Conservation (phyloP, 371 early-diverging fungal species). For the Chytridium lagenaria region DNA sequence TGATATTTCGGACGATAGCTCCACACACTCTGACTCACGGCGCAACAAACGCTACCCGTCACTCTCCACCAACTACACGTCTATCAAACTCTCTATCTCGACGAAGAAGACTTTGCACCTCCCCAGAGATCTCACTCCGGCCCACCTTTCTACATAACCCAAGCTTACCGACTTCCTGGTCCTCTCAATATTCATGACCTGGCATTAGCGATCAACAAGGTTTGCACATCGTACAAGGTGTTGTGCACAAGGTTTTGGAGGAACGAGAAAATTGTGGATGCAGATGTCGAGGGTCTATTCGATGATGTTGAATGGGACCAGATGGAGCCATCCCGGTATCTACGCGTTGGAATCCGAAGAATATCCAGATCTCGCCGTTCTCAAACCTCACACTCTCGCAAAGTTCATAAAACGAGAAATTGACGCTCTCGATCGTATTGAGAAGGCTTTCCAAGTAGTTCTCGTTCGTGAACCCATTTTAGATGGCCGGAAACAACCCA, state of each 20-base stretch:
- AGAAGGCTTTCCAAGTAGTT: slow-evolving; percentile 29
- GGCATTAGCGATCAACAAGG: slow-evolving; percentile 32
- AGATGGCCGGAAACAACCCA: background rate
- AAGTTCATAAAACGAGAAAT: slow-evolving; percentile 28
- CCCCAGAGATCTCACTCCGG: background rate
- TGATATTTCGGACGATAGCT: background rate
- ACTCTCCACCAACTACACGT: slow-evolving; percentile 51
- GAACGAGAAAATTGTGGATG: slow-evolving; percentile 57
- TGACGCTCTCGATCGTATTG: slow-evolving; percentile 6
- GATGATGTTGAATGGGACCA: slow-evolving; percentile 33
- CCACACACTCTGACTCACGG: background rate
- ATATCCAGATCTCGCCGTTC: slow-evolving; percentile 4
- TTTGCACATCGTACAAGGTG: slow-evolving; percentile 37
- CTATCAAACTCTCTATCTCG: slow-evolving; percentile 37
- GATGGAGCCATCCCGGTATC: slow-evolving; percentile 16
- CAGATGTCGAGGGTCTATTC: slow-evolving; percentile 54
- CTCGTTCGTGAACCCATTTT: slow-evolving; percentile 15
- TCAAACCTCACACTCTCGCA: slow-evolving; percentile 17
- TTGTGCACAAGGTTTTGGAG: slow-evolving; percentile 50
- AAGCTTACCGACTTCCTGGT: slow-evolving; percentile 33
- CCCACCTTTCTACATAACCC: slow-evolving; percentile 28
- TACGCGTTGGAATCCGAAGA: slow-evolving; percentile 20
- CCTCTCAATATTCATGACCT: slow-evolving; percentile 21
- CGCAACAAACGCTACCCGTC: slow-evolving; percentile 41
- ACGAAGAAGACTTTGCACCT: slow-evolving; percentile 37